phyloP scores from a whole-genome alignment of 192 early-diverging fungal genomes.

The Mortierella hygrophila region DNA sequence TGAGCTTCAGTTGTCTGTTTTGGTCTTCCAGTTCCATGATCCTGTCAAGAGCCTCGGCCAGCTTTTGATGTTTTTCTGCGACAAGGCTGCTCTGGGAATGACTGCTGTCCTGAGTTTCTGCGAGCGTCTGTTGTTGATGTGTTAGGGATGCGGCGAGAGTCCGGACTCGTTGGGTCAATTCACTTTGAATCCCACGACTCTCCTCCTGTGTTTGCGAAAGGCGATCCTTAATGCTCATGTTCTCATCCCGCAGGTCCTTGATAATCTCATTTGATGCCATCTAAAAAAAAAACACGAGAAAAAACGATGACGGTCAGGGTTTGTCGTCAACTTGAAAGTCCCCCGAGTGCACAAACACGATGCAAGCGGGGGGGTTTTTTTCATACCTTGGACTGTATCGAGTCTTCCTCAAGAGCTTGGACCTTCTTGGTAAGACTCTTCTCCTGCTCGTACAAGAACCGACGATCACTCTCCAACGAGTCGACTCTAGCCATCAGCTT shows the following conservation, averaged over 20 bases:
- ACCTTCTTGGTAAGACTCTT: slow-evolving; percentile 45
- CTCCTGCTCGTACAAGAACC: slow-evolving; percentile 69
- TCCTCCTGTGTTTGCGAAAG: slow-evolving; percentile 32
- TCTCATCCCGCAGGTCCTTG: slow-evolving; percentile 39
- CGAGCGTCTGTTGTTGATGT: slow-evolving; percentile 32
- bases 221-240: slow-evolving; percentile 32
- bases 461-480: slow-evolving; percentile 69
- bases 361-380: no score
- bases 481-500: slow-evolving; percentile 63
- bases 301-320: background rate
- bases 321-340: background rate
- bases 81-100: slow-evolving; percentile 39
- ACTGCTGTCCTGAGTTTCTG: slow-evolving; percentile 27
- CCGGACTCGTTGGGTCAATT: slow-evolving; percentile 28
- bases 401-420: slow-evolving; percentile 31
- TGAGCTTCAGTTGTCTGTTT: slow-evolving; percentile 35
- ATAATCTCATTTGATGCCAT: slow-evolving; percentile 36
- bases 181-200: slow-evolving; percentile 39
- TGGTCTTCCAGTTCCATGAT: slow-evolving; percentile 40
- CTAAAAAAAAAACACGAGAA: background rate
- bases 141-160: slow-evolving; percentile 30
- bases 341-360: background rate
- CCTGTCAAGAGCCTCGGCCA: slow-evolving; percentile 20
- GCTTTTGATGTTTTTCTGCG: slow-evolving; percentile 35
- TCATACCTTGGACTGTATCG: slow-evolving; percentile 32